Conservation (phyloP, 2,329 filamentous ascomycete genomes). For the Claviceps monticola region DNA sequence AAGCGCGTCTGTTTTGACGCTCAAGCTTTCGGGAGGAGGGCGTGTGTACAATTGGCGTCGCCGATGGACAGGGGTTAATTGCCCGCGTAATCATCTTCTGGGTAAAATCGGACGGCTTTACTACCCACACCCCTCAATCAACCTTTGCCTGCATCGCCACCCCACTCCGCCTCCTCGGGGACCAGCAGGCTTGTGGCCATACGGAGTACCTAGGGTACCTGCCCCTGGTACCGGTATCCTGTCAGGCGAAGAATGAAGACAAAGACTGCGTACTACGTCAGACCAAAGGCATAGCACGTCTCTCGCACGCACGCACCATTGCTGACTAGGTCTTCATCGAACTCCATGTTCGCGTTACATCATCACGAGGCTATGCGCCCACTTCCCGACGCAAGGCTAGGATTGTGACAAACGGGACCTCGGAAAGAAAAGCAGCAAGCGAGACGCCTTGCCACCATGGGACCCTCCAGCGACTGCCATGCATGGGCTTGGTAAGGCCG, state of each 20-base stretch:
- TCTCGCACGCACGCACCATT: neutral
- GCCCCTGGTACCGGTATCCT: too few relatives aligned
- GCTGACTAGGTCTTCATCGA: neutral
- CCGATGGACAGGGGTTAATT: neutral
- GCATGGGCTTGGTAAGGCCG: neutral
- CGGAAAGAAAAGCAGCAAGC: neutral
- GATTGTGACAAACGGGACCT: neutral
- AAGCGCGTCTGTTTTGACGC: slow-evolving; percentile 2
- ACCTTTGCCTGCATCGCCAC: neutral
- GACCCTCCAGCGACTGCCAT: neutral
- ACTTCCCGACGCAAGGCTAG: neutral
- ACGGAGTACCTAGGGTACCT: neutral
- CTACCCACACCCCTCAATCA: neutral
- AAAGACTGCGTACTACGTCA: too few relatives aligned
- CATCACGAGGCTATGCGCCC: neutral
- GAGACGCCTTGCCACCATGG: neutral
- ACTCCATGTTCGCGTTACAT: too few relatives aligned
- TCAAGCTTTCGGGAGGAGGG: neutral
- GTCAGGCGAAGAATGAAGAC: too few relatives aligned
- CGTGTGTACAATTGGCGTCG: neutral
- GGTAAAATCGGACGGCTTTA: neutral
- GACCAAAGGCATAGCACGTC: too few relatives aligned
- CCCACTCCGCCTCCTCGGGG: neutral
- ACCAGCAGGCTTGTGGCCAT: neutral
- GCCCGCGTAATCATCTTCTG: neutral